Conservation (phyloP, 192 early-diverging fungal species). For the Mortierella hygrophila region DNA sequence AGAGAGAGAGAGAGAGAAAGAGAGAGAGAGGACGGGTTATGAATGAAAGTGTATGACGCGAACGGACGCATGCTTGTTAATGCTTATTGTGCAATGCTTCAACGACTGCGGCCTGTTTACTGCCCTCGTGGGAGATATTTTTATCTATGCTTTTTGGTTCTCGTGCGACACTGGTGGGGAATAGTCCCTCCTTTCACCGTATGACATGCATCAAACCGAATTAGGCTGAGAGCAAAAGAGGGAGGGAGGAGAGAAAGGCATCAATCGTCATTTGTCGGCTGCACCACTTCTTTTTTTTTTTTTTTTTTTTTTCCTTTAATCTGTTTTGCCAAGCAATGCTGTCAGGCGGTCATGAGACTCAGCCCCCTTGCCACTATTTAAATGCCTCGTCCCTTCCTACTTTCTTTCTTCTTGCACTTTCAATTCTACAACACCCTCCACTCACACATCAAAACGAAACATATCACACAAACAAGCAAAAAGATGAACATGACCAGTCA, state of each 20-base stretch:
- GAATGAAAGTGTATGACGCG: neutral
- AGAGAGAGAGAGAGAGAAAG: neutral
- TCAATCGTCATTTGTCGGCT: constrained; percentile 2
- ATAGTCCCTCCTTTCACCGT: neutral
- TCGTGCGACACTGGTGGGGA: neutral
- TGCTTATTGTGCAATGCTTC: neutral
- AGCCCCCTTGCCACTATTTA: neutral
- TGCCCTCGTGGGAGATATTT: neutral
- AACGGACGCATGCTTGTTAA: neutral
- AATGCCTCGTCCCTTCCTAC: neutral
- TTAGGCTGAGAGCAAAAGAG: neutral
- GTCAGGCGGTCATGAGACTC: neutral
- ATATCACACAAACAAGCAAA: neutral
- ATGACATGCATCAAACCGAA: neutral
- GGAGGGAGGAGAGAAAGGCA: neutral
- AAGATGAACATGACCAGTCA: constrained; percentile 2
- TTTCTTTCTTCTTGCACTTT: neutral
- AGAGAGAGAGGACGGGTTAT: neutral
- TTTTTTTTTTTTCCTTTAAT: neutral
- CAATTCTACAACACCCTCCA: neutral
- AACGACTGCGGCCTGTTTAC: neutral
- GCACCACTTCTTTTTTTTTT: neutral
- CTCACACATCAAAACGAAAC: neutral
- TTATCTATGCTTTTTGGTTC: neutral
- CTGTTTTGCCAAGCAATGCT: neutral